phyloP scores from a whole-genome alignment of 192 early-diverging fungal species.

The Entomortierella chlamydospora region DNA sequence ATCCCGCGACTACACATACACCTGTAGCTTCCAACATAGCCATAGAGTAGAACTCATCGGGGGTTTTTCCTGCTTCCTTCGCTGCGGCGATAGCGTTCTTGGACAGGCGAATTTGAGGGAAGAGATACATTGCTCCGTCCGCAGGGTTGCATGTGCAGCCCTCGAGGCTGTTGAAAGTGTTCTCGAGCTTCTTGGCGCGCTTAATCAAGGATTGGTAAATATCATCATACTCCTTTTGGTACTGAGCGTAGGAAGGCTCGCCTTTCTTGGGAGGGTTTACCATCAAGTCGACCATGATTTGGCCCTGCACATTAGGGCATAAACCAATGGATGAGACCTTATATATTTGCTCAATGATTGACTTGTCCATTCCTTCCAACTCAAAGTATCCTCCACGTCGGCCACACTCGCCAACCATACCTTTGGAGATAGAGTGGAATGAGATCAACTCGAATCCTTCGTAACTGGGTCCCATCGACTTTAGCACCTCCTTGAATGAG shows the following conservation, averaged over 20 bases:
- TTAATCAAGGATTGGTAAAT: conserved; percentile 87
- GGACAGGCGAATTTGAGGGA: conserved; percentile 85
- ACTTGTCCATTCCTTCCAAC: conserved; percentile 81
- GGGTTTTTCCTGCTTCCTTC: conserved; percentile 67
- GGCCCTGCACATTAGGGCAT: conserved; percentile 95
- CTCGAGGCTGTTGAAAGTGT: conserved; percentile 83
- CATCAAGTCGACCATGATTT: conserved; percentile 96
- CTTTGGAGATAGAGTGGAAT: conserved; percentile 97
- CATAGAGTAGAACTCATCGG: conserved; percentile 93
- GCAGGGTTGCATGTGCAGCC: conserved; percentile 89
- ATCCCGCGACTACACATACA: conserved; percentile 95
- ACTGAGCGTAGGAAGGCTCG: conserved; percentile 80
- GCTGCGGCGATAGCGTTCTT: conserved; percentile 83
- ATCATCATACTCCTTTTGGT: conserved; percentile 73
- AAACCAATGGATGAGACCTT: conserved; percentile 92
- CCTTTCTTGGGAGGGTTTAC: conserved; percentile 88
- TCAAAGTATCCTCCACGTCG: conserved; percentile 98
- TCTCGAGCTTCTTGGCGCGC: conserved; percentile 78
- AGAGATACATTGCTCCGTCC: conserved; percentile 97
- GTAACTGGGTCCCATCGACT: conserved; percentile 76
- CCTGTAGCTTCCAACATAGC: conserved; percentile 94
- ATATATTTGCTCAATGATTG: conserved; percentile 86
- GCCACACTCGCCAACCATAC: conserved; percentile 98
- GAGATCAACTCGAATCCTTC: conserved; percentile 88
- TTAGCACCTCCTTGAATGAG: conserved; percentile 96